Evolutionary conservation across 805 yeast species (phyloP), one percentile per base, ranked within the genome.

Genomic region (Ogataea pini): DNA sequence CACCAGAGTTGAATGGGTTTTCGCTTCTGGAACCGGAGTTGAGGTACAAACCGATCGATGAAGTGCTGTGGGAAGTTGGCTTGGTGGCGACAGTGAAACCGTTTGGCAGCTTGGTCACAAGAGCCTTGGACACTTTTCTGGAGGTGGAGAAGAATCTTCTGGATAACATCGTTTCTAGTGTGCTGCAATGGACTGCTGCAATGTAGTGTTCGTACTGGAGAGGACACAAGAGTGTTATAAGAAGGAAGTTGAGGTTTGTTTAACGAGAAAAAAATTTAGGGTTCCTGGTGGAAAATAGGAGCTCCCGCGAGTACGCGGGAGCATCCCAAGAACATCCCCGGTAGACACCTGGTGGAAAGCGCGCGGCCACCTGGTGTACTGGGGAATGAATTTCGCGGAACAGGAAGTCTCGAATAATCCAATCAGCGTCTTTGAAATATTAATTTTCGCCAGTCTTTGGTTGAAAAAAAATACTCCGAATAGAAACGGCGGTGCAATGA

Each of bases 21-120:
- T 87, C 96, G 46, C 86, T 69, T 67, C 90, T 75, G 42, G 92
- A 82, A 67, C 96, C 96, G 44, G 90, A 86, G 57, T 85, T 86
- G 64, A 76, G 72, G 67, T 77, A 86, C 49, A 85, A 69, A 69
- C 94, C 92, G 57, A 85, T 75, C 31, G 89, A 75, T 42, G 88
- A 73, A 32, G 83, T 64, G 49, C 74, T 65, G 50, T 81, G 79
- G 36, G 85, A 77, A 70, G 82, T 77, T 57, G 77, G 59, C 69
- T 84, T 87, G 43, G 89, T 75, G 53, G 89, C 89, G 56, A 87
- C 78, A 51, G 86, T 80, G 52, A 86, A 71, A 58, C 95, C 95
- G 67, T 84, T 86, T 56, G 83, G 70, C 59, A 87, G 73, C 51
- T 86, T 80, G 58, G 95, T 83, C 71, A 80, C 78, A 68, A 82